Evolutionary conservation across 2,329 filamentous ascomycete species (phyloP).

Genomic region (Paracoccidioides lutzii): DNA sequence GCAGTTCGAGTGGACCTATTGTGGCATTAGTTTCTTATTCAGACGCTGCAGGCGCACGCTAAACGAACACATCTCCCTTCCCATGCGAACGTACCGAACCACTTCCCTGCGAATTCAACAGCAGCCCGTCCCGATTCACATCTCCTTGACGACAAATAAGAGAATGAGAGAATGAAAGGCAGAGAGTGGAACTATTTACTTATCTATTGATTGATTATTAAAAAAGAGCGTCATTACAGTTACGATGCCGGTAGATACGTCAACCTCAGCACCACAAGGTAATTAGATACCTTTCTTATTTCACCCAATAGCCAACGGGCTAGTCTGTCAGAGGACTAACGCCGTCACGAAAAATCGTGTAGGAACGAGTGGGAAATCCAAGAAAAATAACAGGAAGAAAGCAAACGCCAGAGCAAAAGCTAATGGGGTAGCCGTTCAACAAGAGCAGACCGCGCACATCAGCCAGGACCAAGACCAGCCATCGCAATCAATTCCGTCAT

Average conservation of each 20-base stretch:
- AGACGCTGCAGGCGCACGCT: background rate
- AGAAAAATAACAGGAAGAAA: slow-evolving; percentile 48
- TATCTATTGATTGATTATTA: background rate
- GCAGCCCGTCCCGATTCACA: background rate
- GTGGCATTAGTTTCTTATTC: background rate
- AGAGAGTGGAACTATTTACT: background rate
- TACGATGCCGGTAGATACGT: slow-evolving; percentile 8
- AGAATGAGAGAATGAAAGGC: background rate
- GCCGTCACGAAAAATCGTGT: slow-evolving; percentile 13
- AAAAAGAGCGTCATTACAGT: background rate
- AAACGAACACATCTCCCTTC: background rate
- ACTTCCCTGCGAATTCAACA: background rate
- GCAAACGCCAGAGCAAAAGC: slow-evolving; percentile 32
- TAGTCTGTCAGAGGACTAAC: background rate
- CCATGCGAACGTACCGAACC: background rate
- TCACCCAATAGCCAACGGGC: background rate
- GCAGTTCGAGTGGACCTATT: background rate
- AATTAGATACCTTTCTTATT: slow-evolving; percentile 1
- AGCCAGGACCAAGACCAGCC: slow-evolving; percentile 5
- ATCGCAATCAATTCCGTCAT: background rate
- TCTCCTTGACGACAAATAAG: background rate
- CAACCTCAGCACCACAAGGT: slow-evolving; percentile 14
- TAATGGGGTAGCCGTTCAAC: slow-evolving; percentile 24
- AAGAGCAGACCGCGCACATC: slow-evolving; percentile 9
- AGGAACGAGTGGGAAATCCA: slow-evolving; percentile 37